phyloP scores from a whole-genome alignment of 1,284 basidiomycete genomes.

The Stygiomarasmius scandens region DNA sequence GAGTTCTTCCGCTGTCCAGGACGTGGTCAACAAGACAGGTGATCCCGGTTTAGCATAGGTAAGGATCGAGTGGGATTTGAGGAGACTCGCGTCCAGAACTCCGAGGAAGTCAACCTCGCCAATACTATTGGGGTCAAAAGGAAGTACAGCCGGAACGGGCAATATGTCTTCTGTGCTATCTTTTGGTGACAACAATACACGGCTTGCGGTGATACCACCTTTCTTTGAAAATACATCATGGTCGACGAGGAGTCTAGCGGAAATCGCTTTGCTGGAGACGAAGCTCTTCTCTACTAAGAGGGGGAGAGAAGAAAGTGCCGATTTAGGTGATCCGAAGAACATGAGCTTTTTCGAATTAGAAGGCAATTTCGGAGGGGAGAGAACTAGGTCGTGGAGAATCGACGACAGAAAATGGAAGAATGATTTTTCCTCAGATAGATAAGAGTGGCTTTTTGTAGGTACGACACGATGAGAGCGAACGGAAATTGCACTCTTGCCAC shows the following conservation, averaged over 20 bases:
- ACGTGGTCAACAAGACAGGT: conserved; percentile 59
- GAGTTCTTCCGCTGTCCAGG: conserved; percentile 67
- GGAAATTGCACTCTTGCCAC: conserved; percentile 39
- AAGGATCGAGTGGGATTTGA: conserved; percentile 69
- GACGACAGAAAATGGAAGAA: conserved; percentile 51
- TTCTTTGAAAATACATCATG: conserved; percentile 71
- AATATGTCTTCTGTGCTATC: conserved; percentile 31
- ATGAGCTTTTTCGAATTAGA: conserved; percentile 55
- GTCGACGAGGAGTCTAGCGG: conserved; percentile 61
- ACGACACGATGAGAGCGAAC: conserved; percentile 63
- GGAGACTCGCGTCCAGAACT: conserved; percentile 66
- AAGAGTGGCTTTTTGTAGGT: conserved; percentile 56
- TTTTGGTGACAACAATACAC: conserved; percentile 61
- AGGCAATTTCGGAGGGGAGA: conserved; percentile 25
- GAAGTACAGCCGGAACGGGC: conserved; percentile 54
- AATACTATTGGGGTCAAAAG: conserved; percentile 45
- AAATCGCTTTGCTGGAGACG: conserved; percentile 47
- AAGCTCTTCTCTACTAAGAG: conserved; percentile 63
- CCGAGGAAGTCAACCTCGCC: conserved; percentile 69
- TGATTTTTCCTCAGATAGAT: conserved; percentile 45
- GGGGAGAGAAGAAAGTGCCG: conserved; percentile 55
- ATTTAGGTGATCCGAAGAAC: conserved; percentile 63
- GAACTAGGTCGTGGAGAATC: conserved; percentile 26
- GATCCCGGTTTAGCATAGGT: conserved; percentile 60
- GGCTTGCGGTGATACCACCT: conserved; percentile 66